phyloP scores from a whole-genome alignment of 2,329 filamentous ascomycete species.

The Geosmithia putterillii region DNA sequence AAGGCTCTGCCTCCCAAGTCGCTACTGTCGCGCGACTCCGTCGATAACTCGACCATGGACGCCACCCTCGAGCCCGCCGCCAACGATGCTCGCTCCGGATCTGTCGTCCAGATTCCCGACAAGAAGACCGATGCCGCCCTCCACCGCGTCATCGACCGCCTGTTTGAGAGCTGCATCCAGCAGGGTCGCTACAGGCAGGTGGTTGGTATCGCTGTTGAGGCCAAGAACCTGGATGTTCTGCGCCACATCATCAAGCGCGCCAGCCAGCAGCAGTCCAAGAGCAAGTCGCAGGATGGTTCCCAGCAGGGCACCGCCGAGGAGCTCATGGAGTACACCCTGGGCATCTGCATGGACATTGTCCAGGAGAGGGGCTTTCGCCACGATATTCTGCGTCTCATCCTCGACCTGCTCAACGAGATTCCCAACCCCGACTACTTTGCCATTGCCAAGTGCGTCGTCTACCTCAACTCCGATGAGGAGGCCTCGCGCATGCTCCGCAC shows the following conservation, averaged over 20 bases:
- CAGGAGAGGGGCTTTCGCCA: conserved; percentile 79
- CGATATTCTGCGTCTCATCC: conserved; percentile 78
- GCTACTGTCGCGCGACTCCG: conserved; percentile 71
- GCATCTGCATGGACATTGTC: conserved; percentile 96
- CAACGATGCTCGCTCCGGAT: conserved; percentile 41
- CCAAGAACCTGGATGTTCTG: conserved; percentile 80
- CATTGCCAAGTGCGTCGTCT: conserved; percentile 95
- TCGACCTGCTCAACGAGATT: conserved; percentile 91
- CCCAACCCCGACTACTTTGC: conserved; percentile 93
- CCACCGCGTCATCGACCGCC: conserved; percentile 70
- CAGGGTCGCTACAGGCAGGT: conserved; percentile 89
- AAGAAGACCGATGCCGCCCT: conserved; percentile 67
- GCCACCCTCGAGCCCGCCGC: conserved; percentile 38
- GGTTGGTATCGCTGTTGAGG: conserved; percentile 91
- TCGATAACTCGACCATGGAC: conserved; percentile 51
- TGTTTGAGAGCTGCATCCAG: conserved; percentile 82
- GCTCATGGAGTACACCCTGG: conserved; percentile 89
- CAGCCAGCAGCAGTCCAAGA: conserved; percentile 60
- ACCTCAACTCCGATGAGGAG: conserved; percentile 83
- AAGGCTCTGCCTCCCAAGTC: conserved; percentile 89
- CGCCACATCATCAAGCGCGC: conserved; percentile 78
- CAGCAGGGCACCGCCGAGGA: conserved; percentile 63
- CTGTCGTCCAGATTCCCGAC: conserved; percentile 54
- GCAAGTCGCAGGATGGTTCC: conserved; percentile 34
- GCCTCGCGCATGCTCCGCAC: conserved; percentile 76